Conservation (phyloP, 345 rosid species). For the Pistacia integerrima region DNA sequence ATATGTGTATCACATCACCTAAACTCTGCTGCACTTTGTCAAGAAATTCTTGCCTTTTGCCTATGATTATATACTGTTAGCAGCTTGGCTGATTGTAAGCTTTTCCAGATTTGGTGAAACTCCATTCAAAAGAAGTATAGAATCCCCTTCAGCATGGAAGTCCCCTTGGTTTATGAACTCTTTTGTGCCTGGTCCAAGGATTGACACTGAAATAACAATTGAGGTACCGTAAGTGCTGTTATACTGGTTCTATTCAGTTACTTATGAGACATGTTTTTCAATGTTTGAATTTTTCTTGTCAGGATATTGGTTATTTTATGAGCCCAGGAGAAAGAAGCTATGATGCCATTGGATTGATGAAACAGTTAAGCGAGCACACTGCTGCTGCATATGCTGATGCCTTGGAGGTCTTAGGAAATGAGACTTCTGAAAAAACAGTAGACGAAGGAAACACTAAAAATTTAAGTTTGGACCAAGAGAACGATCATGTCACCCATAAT, state of each 20-base stretch:
- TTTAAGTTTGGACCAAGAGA: conserved; percentile 48
- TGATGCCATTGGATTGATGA: conserved; percentile 91
- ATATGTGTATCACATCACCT: neutral
- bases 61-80: neutral
- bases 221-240: conserved; percentile 52
- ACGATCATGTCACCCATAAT: conserved; percentile 28
- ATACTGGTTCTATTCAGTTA: neutral
- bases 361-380: conserved; percentile 81
- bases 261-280: neutral
- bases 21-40: neutral
- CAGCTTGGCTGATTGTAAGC: conserved; percentile 19
- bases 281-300: conserved; percentile 21
- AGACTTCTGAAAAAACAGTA: conserved; percentile 59
- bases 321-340: conserved; percentile 90
- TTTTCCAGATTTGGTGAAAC: conserved; percentile 79
- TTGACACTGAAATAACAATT: conserved; percentile 81
- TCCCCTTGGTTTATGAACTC: conserved; percentile 93
- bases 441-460: conserved; percentile 40
- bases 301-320: conserved; percentile 90
- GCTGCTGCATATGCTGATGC: conserved; percentile 94
- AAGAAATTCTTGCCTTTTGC: neutral
- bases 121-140: conserved; percentile 79
- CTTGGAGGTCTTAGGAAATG: conserved; percentile 80
- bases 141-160: conserved; percentile 98
- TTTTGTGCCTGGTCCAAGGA: conserved; percentile 74